A percentile compares a stretch with the other conserved stretches of the same genome.
phyloP scores from a whole-genome alignment of 176 grass and related monocot species.

The Eleusine indica region DNA sequence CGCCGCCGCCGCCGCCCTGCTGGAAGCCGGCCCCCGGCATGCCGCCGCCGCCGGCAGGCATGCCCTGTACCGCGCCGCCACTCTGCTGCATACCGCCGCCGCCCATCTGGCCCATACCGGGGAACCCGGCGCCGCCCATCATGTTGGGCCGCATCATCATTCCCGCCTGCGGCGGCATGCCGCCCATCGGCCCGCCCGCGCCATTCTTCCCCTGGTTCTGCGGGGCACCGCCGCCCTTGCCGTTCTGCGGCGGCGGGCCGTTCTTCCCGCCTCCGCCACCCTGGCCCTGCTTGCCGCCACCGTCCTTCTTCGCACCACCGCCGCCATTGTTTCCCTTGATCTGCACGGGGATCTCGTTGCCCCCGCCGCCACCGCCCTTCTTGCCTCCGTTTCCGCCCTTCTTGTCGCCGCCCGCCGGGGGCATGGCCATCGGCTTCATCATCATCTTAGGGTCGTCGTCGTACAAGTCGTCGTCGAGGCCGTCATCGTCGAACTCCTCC shows the following conservation, averaged over 20 bases:
- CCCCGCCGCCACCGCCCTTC: constrained; percentile 47
- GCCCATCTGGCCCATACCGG: background rate
- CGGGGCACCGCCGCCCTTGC: constrained; percentile 40
- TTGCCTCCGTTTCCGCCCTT: constrained; percentile 50
- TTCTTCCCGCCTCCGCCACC: constrained; percentile 53
- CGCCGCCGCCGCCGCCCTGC: background rate
- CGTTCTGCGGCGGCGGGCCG: constrained; percentile 46
- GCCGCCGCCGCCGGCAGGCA: no score
- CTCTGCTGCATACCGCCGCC: constrained; percentile 35
- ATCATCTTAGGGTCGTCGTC: constrained; percentile 66
- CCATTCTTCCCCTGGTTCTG: constrained; percentile 37
- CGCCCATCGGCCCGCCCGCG: background rate
- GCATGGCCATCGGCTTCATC: constrained; percentile 42
- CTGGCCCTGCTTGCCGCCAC: constrained; percentile 52
- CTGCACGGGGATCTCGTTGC: constrained; percentile 45
- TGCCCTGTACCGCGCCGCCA: background rate
- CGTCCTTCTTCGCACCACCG: constrained; percentile 57
- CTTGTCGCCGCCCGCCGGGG: constrained; percentile 40
- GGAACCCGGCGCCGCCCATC: constrained; percentile 47
- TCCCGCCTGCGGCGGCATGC: constrained; percentile 31
- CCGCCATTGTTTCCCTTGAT: constrained; percentile 53
- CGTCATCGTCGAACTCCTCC: constrained; percentile 56
- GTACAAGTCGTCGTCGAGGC: constrained; percentile 48
- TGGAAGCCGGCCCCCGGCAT: background rate
- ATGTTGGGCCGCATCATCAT: constrained; percentile 44